Evolutionary conservation across 306 rosid genomes (phyloP).

Genomic region (Sophora flavescens): DNA sequence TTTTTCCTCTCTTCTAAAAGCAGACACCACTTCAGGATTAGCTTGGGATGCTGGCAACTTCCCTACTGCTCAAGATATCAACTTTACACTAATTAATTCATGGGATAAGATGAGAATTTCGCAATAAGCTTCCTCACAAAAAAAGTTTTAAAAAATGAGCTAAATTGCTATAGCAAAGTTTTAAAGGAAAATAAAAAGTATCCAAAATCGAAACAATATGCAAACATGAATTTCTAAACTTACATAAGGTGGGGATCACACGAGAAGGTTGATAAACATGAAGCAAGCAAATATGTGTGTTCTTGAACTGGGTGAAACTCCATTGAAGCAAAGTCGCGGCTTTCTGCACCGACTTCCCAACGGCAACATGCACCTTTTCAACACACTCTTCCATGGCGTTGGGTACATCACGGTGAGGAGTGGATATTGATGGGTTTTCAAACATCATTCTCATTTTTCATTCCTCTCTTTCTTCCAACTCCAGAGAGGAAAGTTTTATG

Average conservation of each 20-base stretch:
- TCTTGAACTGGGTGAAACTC: conserved; percentile 58
- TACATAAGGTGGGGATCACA: conserved; percentile 74
- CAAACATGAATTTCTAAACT: not conserved
- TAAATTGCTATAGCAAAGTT: conserved; percentile 4
- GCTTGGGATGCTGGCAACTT: conserved; percentile 80
- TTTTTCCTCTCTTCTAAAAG: conserved; percentile 66
- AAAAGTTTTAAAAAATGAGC: not conserved
- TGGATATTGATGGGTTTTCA: not conserved
- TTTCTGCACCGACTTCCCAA: conserved; percentile 69
- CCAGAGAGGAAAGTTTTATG: not conserved
- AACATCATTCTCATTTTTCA: not conserved
- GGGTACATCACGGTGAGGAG: conserved; percentile 38
- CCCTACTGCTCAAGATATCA: conserved; percentile 70
- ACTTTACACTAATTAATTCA: conserved; percentile 32
- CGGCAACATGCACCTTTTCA: conserved; percentile 67
- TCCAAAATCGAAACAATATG: not conserved
- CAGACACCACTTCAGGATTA: conserved; percentile 62
- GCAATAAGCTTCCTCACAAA: not conserved
- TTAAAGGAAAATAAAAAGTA: not conserved
- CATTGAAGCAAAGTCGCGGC: conserved; percentile 66
- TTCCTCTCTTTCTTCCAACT: not conserved
- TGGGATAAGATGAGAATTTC: conserved; percentile 2
- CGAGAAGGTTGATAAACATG: conserved; percentile 80
- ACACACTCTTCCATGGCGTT: conserved; percentile 50
- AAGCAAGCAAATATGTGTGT: conserved; percentile 57